A percentile compares a stretch with the other conserved stretches of the same genome.
These are phyloP conservation scores for Aphanomyces euteiches DNA, from an alignment of 352 stramenopile species.

Conservation along the genomic window DNA sequence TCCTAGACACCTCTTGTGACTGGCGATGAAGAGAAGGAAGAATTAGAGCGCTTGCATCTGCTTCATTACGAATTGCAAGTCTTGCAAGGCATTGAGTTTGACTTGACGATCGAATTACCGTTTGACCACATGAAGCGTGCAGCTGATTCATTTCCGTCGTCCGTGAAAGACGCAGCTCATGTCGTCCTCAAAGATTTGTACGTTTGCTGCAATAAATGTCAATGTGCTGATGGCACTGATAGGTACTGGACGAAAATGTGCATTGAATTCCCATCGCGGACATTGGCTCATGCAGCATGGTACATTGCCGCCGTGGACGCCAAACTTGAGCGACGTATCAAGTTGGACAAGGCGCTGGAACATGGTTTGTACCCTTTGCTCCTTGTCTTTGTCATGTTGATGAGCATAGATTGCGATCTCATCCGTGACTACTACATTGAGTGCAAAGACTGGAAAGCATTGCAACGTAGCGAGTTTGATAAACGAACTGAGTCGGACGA, in stretches of 20 bases:
- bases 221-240: neutral
- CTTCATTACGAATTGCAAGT: slow-evolving; percentile 85
- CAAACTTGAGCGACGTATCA: neutral
- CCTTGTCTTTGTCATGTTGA: neutral
- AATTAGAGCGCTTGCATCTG: slow-evolving; percentile 79
- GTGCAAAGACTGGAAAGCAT: slow-evolving; percentile 6
- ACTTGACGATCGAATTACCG: slow-evolving; percentile 72
- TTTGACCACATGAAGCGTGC: slow-evolving; percentile 63
- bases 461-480: slow-evolving; percentile 2
- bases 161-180: neutral
- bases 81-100: slow-evolving; percentile 74
- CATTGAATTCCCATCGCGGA: slow-evolving; percentile 13
- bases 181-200: neutral
- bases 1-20: slow-evolving; percentile 45
- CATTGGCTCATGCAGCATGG: slow-evolving; percentile 12
- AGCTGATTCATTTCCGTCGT: slow-evolving; percentile 55
- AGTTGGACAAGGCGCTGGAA: neutral
- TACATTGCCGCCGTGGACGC: neutral
- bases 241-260: slow-evolving; percentile 26
- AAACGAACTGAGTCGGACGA: slow-evolving; percentile 7
- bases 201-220: neutral
- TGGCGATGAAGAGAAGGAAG: slow-evolving; percentile 79
- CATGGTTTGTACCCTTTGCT: neutral
- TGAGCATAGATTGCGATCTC: slow-evolving; percentile 4
- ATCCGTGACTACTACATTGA: slow-evolving; percentile 20